Evolutionary conservation across 352 stramenopile species (phyloP).

Genomic region (Globisporangium heterothallicum): DNA sequence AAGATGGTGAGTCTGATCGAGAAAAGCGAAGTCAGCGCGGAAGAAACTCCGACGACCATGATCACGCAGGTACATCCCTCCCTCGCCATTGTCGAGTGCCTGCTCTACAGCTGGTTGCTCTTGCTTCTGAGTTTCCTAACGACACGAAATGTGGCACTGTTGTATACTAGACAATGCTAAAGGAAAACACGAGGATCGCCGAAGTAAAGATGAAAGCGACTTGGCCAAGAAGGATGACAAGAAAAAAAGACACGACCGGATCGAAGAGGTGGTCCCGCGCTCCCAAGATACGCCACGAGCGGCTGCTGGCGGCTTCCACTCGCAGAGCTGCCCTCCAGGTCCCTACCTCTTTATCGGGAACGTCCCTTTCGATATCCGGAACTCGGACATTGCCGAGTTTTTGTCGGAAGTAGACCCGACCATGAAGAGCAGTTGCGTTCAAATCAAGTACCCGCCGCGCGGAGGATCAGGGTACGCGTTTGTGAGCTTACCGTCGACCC

Average conservation of each 20-base stretch:
- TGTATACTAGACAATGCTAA: too few relatives aligned
- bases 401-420: constrained; percentile 42
- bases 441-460: constrained; percentile 46
- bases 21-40: too few relatives aligned
- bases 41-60: too few relatives aligned
- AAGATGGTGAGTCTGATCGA: too few relatives aligned
- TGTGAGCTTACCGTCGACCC: constrained; percentile 47
- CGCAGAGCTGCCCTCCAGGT: constrained; percentile 48
- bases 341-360: constrained; percentile 73
- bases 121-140: too few relatives aligned
- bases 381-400: constrained; percentile 47
- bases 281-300: constrained; percentile 4
- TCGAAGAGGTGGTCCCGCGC: constrained; percentile 1
- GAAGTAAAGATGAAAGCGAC: constrained; percentile 4
- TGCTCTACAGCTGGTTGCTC: too few relatives aligned
- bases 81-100: too few relatives aligned
- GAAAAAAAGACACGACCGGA: constrained; percentile 14
- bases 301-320: constrained; percentile 6
- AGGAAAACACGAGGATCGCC: constrained; percentile 1
- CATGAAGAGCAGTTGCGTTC: constrained; percentile 37
- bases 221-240: background rate
- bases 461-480: constrained; percentile 54
- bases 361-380: constrained; percentile 33
- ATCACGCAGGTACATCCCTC: too few relatives aligned
- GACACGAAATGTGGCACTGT: too few relatives aligned